phyloP scores from a whole-genome alignment of 495 filamentous ascomycete genomes.

The Daldinia loculata region DNA sequence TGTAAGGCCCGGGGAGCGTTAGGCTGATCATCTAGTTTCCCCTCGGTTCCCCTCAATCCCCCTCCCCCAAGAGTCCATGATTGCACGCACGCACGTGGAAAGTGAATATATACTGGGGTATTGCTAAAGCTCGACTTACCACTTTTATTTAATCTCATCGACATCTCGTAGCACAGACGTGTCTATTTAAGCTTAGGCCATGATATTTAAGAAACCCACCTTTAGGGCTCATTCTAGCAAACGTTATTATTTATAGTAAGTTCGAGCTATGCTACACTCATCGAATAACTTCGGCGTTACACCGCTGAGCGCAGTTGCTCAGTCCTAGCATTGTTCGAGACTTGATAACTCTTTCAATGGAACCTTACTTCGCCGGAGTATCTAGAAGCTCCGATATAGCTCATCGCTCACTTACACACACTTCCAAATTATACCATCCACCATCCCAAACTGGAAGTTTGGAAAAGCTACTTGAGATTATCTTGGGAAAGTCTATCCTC shows the following conservation, averaged over 20 bases:
- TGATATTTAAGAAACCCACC: not conserved
- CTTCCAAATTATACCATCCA: not conserved
- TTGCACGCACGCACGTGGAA: constrained; percentile 26
- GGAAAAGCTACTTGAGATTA: constrained; percentile 8
- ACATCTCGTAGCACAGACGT: constrained; percentile 7
- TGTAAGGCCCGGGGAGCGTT: constrained; percentile 11
- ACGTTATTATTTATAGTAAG: constrained; percentile 3
- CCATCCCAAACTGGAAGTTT: constrained; percentile 9
- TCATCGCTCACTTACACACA: not conserved
- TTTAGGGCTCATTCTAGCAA: not conserved
- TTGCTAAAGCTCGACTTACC: constrained; percentile 1
- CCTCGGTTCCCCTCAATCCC: constrained; percentile 16
- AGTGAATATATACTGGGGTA: constrained; percentile 19
- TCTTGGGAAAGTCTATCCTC: constrained; percentile 9
- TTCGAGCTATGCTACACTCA: not conserved
- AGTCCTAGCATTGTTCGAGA: not conserved
- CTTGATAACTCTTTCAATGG: not conserved
- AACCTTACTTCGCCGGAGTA: constrained; percentile 4
- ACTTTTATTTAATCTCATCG: constrained; percentile 7
- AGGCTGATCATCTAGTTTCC: constrained; percentile 29
- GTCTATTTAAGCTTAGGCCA: not conserved
- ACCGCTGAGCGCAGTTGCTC: not conserved
- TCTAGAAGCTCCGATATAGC: constrained; percentile 9
- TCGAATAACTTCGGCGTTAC: not conserved
- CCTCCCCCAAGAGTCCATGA: constrained; percentile 18